These are phyloP conservation scores for Ilyonectria sp. DNA, from an alignment of 2,329 filamentous ascomycete genomes.

Conservation along the genomic window DNA sequence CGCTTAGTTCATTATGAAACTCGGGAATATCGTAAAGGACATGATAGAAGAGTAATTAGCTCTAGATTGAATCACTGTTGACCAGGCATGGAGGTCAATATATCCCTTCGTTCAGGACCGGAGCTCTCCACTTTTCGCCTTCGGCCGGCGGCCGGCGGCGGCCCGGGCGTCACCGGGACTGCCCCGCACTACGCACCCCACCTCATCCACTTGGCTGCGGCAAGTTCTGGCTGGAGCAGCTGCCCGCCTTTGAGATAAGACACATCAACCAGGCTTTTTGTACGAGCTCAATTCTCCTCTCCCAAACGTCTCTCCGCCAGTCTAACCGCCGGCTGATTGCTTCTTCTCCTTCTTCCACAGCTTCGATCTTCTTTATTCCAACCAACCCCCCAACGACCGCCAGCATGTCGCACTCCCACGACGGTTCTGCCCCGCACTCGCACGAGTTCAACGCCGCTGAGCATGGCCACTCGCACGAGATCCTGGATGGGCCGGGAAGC, in stretches of 20 bases:
- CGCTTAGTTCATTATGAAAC: too few species aligned
- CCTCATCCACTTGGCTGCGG: neutral
- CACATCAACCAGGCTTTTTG: neutral
- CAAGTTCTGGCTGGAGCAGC: neutral
- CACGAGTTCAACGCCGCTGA: slow-evolving; percentile 74
- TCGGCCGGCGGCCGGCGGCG: slow-evolving; percentile 11
- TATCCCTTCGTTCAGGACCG: neutral
- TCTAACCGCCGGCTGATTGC: neutral
- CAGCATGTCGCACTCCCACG: slow-evolving; percentile 65
- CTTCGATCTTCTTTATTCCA: neutral
- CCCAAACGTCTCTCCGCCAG: neutral
- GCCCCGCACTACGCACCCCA: slow-evolving; percentile 1
- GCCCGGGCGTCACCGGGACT: neutral
- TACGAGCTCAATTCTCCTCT: slow-evolving; percentile 10
- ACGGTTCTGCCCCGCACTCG: slow-evolving; percentile 68
- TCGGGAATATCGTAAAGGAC: too few species aligned
- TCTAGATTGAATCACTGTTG: too few species aligned
- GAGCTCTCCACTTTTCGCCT: slow-evolving; percentile 8
- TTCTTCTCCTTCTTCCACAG: neutral
- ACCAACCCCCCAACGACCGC: neutral
- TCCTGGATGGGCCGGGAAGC: slow-evolving; percentile 93
- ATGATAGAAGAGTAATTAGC: neutral
- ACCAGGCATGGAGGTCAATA: too few species aligned
- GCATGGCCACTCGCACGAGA: slow-evolving; percentile 96
- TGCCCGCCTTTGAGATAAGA: slow-evolving; percentile 4